Percentiles rank a stretch among this genome's conserved stretches.
phyloP scores from a whole-genome alignment of 305 asterid genomes.

The Nicotiana rustica region DNA sequence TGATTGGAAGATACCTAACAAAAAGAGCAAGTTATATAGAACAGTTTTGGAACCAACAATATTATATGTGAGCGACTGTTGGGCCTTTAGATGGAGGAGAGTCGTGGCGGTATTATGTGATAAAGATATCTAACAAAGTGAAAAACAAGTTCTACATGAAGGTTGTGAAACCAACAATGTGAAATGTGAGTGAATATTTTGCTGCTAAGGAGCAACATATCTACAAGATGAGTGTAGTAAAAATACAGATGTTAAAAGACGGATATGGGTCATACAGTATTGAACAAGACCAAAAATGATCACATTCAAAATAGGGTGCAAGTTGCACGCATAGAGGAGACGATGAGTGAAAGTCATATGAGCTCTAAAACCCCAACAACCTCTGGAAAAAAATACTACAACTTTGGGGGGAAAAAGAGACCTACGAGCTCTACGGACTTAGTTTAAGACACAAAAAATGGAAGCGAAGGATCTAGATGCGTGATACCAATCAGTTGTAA shows the following conservation, averaged over 20 bases:
- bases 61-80: too few species aligned
- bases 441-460: too few species aligned
- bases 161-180: background rate
- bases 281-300: background rate
- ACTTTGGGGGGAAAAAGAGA: too few species aligned
- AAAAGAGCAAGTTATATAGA: too few species aligned
- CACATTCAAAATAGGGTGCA: background rate
- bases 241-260: background rate
- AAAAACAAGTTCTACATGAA: background rate
- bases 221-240: background rate
- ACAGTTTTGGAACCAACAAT: too few species aligned
- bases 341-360: background rate
- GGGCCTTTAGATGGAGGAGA: background rate
- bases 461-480: too few species aligned
- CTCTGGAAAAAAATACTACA: too few species aligned
- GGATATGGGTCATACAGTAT: background rate
- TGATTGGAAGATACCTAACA: background rate
- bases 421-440: too few species aligned
- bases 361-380: too few species aligned
- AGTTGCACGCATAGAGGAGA: background rate
- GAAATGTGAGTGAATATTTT: background rate
- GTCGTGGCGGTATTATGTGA: background rate
- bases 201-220: background rate
- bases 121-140: background rate
- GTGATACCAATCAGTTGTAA: too few species aligned